These are phyloP conservation scores for Kwoniella sp. DNA, from an alignment of 768 basidiomycete species.

Conservation along the genomic window DNA sequence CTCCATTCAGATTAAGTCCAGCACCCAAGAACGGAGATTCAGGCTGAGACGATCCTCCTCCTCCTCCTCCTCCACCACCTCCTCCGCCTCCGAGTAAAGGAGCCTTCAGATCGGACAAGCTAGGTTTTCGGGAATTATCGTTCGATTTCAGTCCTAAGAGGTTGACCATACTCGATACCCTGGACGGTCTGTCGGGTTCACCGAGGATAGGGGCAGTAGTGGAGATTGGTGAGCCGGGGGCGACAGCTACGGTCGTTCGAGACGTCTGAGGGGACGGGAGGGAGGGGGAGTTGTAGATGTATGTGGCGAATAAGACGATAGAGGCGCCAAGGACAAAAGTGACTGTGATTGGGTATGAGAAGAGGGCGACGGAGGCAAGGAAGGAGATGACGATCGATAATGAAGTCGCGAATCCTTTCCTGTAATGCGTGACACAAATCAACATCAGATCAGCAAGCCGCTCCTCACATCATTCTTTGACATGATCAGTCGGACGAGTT, in stretches of 20 bases:
- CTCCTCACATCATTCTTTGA: too few relatives aligned
- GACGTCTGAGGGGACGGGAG: constrained; percentile 12
- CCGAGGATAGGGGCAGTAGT: constrained; percentile 51
- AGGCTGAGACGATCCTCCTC: constrained; percentile 8
- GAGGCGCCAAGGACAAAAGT: constrained; percentile 81
- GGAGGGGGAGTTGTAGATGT: constrained; percentile 80
- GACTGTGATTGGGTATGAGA: constrained; percentile 82
- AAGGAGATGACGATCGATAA: constrained; percentile 93
- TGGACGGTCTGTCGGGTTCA: constrained; percentile 46
- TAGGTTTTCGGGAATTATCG: constrained; percentile 16
- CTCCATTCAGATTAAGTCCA: neutral
- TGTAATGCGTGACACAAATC: constrained; percentile 7
- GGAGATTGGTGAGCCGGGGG: constrained; percentile 51
- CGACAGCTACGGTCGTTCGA: constrained; percentile 45
- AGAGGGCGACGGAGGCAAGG: constrained; percentile 84
- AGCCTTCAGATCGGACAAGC: constrained; percentile 9
- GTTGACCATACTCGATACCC: constrained; percentile 46
- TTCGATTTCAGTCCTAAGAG: constrained; percentile 40
- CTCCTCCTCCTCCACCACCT: neutral
- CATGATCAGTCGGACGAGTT: too few relatives aligned
- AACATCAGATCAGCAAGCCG: neutral
- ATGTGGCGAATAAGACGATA: constrained; percentile 83
- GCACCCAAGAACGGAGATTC: constrained; percentile 9
- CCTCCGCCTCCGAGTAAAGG: neutral
- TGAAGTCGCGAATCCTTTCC: constrained; percentile 91